Evolutionary conservation across 2,329 filamentous ascomycete genomes (phyloP).

Genomic region (Cladosporium velox): DNA sequence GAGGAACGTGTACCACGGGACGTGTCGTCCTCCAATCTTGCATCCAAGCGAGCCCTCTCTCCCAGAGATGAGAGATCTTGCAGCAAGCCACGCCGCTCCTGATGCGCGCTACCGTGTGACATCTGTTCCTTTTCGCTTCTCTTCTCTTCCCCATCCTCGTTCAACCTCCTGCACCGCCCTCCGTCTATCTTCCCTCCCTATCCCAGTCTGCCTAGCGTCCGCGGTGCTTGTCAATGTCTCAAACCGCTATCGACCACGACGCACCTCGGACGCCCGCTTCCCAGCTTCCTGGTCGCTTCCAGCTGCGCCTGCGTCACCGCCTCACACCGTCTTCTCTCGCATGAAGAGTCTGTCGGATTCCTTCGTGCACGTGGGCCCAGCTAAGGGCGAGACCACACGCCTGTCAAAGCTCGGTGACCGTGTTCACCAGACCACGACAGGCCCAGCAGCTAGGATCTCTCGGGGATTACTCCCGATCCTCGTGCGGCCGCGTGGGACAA

Average conservation of each 20-base stretch:
- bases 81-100: constrained; percentile 7
- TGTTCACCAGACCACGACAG: constrained; percentile 2
- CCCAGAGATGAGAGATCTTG: background rate
- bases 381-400: background rate
- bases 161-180: constrained; percentile 5
- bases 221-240: background rate
- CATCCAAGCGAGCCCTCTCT: background rate
- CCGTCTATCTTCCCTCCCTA: background rate
- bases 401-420: constrained; percentile 5
- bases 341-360: background rate
- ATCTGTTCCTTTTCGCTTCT: background rate
- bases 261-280: constrained; percentile 8
- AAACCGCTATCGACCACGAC: background rate
- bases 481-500: constrained; percentile 12
- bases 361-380: constrained; percentile 16
- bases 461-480: constrained; percentile 9
- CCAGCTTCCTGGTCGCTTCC: constrained; percentile 4
- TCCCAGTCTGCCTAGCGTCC: constrained; percentile 7
- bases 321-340: constrained; percentile 13
- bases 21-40: constrained; percentile 12
- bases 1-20: constrained; percentile 12
- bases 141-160: background rate
- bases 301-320: constrained; percentile 10
- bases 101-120: background rate
- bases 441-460: background rate